Evolutionary conservation across 306 rosid genomes (phyloP).

Genomic region (Lupinus albus): DNA sequence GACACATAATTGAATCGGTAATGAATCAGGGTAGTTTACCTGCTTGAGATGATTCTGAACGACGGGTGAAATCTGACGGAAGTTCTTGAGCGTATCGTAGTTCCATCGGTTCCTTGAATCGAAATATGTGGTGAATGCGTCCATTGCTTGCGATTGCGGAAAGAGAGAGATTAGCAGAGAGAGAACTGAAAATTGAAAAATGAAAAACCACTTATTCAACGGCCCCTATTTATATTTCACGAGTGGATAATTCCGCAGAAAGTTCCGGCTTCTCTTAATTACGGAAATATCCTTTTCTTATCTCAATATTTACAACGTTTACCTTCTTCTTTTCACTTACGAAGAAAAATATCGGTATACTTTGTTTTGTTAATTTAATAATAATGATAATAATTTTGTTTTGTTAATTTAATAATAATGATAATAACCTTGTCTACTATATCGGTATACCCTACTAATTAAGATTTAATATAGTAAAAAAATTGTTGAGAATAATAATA

Average conservation of each 20-base stretch:
- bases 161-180: constrained; percentile 12
- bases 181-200: not conserved
- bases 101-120: constrained; percentile 69
- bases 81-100: constrained; percentile 73
- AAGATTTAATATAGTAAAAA: too few species aligned
- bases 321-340: not conserved
- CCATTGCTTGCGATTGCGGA: constrained; percentile 49
- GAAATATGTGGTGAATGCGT: constrained; percentile 68
- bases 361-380: too few species aligned
- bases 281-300: not conserved
- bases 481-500: too few species aligned
- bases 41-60: constrained; percentile 82
- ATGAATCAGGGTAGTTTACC: constrained; percentile 25
- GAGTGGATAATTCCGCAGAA: constrained; percentile 30
- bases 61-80: constrained; percentile 74
- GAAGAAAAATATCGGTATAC: too few species aligned
- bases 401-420: too few species aligned
- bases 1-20: too few species aligned
- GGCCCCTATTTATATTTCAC: not conserved
- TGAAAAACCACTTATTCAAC: not conserved
- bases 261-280: not conserved
- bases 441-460: too few species aligned
- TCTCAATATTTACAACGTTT: not conserved
- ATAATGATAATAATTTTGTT: too few species aligned
- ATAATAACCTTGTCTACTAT: too few species aligned